A percentile compares a stretch with the other conserved stretches of the same genome.
Evolutionary conservation across 805 yeast species (phyloP).

Genomic region (Naumovozyma castellii): DNA sequence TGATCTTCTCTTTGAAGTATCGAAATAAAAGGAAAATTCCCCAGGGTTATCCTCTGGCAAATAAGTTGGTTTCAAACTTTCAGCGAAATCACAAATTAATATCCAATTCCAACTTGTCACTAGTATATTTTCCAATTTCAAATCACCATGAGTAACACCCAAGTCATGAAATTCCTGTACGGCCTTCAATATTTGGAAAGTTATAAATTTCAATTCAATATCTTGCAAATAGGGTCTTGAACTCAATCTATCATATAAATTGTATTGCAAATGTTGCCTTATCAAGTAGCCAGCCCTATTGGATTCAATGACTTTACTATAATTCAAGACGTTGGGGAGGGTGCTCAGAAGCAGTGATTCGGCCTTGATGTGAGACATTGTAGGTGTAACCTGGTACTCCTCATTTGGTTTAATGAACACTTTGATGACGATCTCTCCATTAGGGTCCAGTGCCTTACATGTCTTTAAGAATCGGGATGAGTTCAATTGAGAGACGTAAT

Average conservation of each 20-base stretch:
- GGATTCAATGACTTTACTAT: constrained; percentile 67
- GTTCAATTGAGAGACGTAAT: constrained; percentile 66
- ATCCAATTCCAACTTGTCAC: constrained; percentile 88
- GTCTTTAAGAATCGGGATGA: constrained; percentile 81
- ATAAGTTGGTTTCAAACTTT: constrained; percentile 63
- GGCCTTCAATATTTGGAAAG: constrained; percentile 66
- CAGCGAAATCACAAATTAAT: constrained; percentile 71
- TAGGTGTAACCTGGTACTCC: constrained; percentile 14
- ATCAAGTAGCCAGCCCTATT: constrained; percentile 86
- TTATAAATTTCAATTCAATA: constrained; percentile 75
- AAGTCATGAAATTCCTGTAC: constrained; percentile 53
- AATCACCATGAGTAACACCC: constrained; percentile 75
- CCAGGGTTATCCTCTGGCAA: constrained; percentile 91
- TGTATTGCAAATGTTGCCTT: constrained; percentile 69
- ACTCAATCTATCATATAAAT: constrained; percentile 78
- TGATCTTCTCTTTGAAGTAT: constrained; percentile 73
- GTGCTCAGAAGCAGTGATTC: constrained; percentile 34
- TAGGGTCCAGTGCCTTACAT: constrained; percentile 63
- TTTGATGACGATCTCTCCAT: constrained; percentile 70
- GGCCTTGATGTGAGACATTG: constrained; percentile 29
- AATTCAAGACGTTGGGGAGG: constrained; percentile 60
- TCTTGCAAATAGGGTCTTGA: constrained; percentile 79
- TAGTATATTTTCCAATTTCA: constrained; percentile 81
- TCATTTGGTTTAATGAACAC: constrained; percentile 65
- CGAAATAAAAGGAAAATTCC: constrained; percentile 84